Evolutionary conservation across 345 rosid genomes (phyloP).

Genomic region (Pugionium dolabratum): DNA sequence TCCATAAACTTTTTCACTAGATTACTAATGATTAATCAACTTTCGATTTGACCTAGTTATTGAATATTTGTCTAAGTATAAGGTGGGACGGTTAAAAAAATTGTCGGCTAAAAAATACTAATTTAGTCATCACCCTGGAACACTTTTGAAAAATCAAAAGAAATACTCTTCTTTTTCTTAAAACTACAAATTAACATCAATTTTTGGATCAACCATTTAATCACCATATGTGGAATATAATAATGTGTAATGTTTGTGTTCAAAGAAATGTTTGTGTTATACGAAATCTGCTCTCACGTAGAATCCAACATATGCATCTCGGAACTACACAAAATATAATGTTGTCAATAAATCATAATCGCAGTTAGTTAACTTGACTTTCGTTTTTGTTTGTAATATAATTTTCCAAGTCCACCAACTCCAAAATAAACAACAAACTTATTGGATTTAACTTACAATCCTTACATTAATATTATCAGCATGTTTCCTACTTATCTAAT

Average conservation of each 20-base stretch:
- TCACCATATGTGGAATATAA: too few species aligned
- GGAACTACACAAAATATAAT: background rate
- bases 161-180: too few species aligned
- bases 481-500: slow-evolving; percentile 21
- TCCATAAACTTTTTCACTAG: background rate
- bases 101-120: background rate
- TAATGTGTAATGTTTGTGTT: too few species aligned
- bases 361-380: background rate
- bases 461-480: slow-evolving; percentile 6
- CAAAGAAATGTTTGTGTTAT: too few species aligned
- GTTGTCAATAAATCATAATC: background rate
- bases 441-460: background rate
- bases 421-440: background rate
- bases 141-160: background rate
- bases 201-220: too few species aligned
- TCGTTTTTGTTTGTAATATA: background rate
- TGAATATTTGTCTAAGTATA: background rate
- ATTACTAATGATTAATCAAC: background rate
- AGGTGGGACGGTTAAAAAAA: slow-evolving; percentile 9
- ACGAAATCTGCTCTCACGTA: too few species aligned
- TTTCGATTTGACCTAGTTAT: background rate
- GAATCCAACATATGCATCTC: too few species aligned
- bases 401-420: slow-evolving; percentile 6
- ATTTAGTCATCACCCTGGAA: slow-evolving; percentile 12
- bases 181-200: too few species aligned